Conservation (phyloP, 176 grass and related monocot species). For the Tuctoria greenei region DNA sequence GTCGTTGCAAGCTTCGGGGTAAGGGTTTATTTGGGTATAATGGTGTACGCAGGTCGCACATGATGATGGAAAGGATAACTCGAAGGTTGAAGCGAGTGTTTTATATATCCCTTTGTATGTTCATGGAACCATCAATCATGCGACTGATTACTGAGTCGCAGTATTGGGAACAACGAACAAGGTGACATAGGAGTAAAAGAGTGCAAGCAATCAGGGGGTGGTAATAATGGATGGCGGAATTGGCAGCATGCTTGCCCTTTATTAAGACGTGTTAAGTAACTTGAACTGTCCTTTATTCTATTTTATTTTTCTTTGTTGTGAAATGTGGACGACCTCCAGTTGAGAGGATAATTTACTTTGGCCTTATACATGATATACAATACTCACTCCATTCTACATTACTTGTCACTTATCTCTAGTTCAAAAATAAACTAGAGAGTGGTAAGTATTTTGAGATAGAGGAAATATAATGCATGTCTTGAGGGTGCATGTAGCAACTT, state of each 20-base stretch:
- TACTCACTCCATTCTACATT: too few relatives aligned
- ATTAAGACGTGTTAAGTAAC: not conserved
- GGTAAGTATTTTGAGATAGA: too few relatives aligned
- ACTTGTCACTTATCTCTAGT: too few relatives aligned
- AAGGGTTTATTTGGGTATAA: constrained; percentile 48
- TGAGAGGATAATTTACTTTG: too few relatives aligned
- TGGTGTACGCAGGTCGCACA: constrained; percentile 25
- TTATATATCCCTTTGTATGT: constrained; percentile 62
- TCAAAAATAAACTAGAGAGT: too few relatives aligned
- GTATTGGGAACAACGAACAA: not conserved
- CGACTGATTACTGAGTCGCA: not conserved
- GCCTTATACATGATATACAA: too few relatives aligned
- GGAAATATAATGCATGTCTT: too few relatives aligned
- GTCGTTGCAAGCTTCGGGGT: constrained; percentile 5
- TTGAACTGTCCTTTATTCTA: not conserved
- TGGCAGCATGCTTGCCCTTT: not conserved
- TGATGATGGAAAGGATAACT: not conserved
- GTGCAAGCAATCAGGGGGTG: not conserved
- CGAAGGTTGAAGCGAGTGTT: constrained; percentile 41
- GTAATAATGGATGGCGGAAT: constrained; percentile 25
- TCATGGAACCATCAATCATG: constrained; percentile 16
- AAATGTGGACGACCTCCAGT: not conserved
- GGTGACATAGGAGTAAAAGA: constrained; percentile 15
- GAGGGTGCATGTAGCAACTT: too few relatives aligned
- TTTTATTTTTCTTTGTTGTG: not conserved